Percentiles rank a stretch among this genome's conserved stretches.
Conservation (phyloP, 2,329 filamentous ascomycete species). For the Metarhizium anisopliae region DNA sequence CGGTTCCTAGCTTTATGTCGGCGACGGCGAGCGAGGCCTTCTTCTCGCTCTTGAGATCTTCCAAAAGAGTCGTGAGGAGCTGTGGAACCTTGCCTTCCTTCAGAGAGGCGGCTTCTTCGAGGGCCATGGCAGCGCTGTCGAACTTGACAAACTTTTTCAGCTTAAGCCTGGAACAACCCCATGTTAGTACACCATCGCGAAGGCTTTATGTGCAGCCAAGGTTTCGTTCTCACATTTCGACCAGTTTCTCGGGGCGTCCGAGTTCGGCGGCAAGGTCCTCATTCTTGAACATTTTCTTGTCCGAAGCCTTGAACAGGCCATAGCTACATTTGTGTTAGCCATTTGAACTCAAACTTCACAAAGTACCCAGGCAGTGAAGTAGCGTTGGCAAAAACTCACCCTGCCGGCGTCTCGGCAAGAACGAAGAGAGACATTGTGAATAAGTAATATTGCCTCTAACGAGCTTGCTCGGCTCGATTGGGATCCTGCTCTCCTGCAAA, state of each 20-base stretch:
- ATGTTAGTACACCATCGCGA: neutral
- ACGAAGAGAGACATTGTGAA: conserved; percentile 79
- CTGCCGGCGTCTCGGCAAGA: conserved; percentile 85
- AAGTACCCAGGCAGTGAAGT: neutral
- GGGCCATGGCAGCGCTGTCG: conserved; percentile 80
- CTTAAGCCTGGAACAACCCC: conserved; percentile 57
- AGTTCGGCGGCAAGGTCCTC: conserved; percentile 70
- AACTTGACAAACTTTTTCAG: conserved; percentile 98
- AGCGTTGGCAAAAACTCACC: conserved; percentile 35
- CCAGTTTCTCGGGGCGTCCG: conserved; percentile 72
- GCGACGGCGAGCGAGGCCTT: conserved; percentile 91
- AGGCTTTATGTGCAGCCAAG: neutral
- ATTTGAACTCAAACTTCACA: neutral
- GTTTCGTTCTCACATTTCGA: conserved; percentile 59
- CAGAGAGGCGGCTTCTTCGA: conserved; percentile 82
- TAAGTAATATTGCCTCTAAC: conserved; percentile 19
- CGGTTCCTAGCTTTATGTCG: conserved; percentile 82
- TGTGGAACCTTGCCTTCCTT: conserved; percentile 93
- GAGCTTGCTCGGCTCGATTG: conserved; percentile 22
- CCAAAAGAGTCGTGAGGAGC: conserved; percentile 71
- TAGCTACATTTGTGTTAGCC: conserved; percentile 53
- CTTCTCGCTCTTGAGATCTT: conserved; percentile 93
- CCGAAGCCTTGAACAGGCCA: conserved; percentile 94
- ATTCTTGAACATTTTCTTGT: conserved; percentile 94
- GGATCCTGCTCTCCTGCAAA: conserved; percentile 24